Conservation (phyloP, 1,139 yeast species). For the Komagataea norvegica region DNA sequence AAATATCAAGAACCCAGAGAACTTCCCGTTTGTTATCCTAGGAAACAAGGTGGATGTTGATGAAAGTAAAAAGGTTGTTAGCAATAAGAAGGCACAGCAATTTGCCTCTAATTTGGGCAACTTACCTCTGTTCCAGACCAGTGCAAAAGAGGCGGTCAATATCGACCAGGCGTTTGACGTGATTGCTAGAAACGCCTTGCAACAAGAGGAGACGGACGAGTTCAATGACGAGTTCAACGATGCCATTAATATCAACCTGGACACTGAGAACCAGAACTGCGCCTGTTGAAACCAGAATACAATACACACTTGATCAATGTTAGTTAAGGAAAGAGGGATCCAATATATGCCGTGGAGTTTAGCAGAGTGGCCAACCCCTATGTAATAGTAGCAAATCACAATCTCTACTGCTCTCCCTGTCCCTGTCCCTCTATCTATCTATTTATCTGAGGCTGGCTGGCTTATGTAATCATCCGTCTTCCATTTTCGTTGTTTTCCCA, state of each 20-base stretch:
- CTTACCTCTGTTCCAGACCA: slow-evolving; percentile 89
- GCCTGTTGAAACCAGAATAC: too few relatives aligned
- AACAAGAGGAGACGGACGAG: slow-evolving; percentile 84
- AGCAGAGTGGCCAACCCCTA: too few relatives aligned
- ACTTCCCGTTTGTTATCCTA: slow-evolving; percentile 89
- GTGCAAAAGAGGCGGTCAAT: slow-evolving; percentile 91
- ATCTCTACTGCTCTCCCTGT: too few relatives aligned
- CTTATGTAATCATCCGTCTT: too few relatives aligned
- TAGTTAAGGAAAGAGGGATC: too few relatives aligned
- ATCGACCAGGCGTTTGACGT: slow-evolving; percentile 96
- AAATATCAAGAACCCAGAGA: slow-evolving; percentile 87
- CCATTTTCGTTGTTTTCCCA: too few relatives aligned
- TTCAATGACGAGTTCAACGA: slow-evolving; percentile 92
- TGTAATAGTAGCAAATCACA: too few relatives aligned
- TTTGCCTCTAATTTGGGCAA: slow-evolving; percentile 84
- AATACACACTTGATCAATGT: too few relatives aligned
- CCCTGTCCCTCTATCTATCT: too few relatives aligned
- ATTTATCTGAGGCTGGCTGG: too few relatives aligned
- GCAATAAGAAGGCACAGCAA: slow-evolving; percentile 78
- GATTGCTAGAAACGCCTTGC: slow-evolving; percentile 90
- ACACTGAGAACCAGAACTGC: slow-evolving; percentile 73
- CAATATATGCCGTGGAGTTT: too few relatives aligned
- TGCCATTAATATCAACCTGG: slow-evolving; percentile 91
- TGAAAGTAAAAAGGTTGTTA: slow-evolving; percentile 80
- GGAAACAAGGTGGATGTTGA: slow-evolving; percentile 96